A percentile compares a stretch with the other conserved stretches of the same genome.
Conservation (phyloP, 1,284 basidiomycete species). For the Pseudozyma pruni region DNA sequence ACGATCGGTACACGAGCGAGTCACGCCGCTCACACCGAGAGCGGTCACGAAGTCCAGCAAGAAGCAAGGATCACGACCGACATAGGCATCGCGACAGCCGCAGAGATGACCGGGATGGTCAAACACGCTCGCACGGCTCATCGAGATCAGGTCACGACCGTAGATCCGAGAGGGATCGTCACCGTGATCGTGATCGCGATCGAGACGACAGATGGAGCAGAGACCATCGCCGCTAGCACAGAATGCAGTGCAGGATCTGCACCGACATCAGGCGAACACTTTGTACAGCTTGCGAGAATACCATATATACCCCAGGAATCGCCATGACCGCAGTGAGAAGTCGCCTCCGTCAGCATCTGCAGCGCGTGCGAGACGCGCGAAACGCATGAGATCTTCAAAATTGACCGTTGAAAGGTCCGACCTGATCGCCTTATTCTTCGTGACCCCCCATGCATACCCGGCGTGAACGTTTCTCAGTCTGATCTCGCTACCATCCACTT, state of each 20-base stretch:
- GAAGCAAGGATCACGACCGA: slow-evolving; percentile 32
- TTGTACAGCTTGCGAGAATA: neutral
- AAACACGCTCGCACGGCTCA: slow-evolving; percentile 12
- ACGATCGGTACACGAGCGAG: slow-evolving; percentile 45
- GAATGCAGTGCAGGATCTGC: too few species aligned
- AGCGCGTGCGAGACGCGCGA: slow-evolving; percentile 14
- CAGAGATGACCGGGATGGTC: slow-evolving; percentile 14
- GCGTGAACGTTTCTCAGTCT: too few species aligned
- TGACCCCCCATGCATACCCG: neutral
- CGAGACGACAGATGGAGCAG: slow-evolving; percentile 18
- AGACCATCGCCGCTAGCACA: slow-evolving; percentile 22
- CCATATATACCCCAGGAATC: neutral
- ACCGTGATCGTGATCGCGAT: slow-evolving; percentile 17
- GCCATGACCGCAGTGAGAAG: too few species aligned
- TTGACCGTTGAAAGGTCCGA: neutral
- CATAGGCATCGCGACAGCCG: slow-evolving; percentile 28
- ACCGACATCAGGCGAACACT: too few species aligned
- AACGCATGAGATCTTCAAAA: slow-evolving; percentile 1
- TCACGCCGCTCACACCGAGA: slow-evolving; percentile 21
- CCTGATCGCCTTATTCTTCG: neutral
- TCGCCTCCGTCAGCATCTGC: too few species aligned
- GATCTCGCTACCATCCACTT: too few species aligned
- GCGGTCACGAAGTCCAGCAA: slow-evolving; percentile 21
- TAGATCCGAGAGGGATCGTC: slow-evolving; percentile 6
- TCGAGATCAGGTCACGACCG: slow-evolving; percentile 46